Evolutionary conservation across 2,329 filamentous ascomycete species (phyloP).

Genomic region (Pezicula carpinea): DNA sequence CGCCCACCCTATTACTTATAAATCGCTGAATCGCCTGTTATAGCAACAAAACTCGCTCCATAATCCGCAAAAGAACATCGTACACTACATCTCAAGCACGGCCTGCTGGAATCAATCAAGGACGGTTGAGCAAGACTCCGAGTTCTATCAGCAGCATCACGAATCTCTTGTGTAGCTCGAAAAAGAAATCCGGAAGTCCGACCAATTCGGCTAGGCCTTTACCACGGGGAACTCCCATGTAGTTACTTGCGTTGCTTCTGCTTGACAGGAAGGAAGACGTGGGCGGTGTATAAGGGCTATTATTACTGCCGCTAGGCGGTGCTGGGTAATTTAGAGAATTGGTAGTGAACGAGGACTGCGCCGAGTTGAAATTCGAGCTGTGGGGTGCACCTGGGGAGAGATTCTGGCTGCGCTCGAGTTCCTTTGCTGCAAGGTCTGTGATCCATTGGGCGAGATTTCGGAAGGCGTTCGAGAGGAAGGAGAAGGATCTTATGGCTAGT

Average conservation of each 20-base stretch:
- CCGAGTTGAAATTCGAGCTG: background rate
- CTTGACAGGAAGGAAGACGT: slow-evolving; percentile 23
- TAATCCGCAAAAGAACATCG: background rate
- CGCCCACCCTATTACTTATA: no score
- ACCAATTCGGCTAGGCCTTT: slow-evolving; percentile 59
- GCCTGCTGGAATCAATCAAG: background rate
- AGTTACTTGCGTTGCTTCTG: slow-evolving; percentile 9
- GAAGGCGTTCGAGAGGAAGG: slow-evolving; percentile 57
- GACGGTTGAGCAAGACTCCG: background rate
- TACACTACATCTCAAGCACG: slow-evolving; percentile 13
- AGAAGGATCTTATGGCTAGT: slow-evolving; percentile 61
- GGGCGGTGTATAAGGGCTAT: slow-evolving; percentile 10
- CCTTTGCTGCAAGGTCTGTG: slow-evolving; percentile 57
- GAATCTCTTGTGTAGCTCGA: slow-evolving; percentile 60
- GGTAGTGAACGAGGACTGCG: background rate
- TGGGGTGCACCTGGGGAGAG: slow-evolving; percentile 1
- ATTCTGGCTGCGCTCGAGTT: slow-evolving; percentile 44
- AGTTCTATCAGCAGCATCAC: slow-evolving; percentile 55
- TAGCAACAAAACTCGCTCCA: no score
- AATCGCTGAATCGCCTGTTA: no score
- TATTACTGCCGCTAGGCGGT: slow-evolving; percentile 3
- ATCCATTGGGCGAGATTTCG: slow-evolving; percentile 63
- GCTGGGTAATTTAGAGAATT: slow-evolving; percentile 1
- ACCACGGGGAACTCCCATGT: slow-evolving; percentile 17
- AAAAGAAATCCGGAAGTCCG: slow-evolving; percentile 63